These are phyloP conservation scores for Heterobasidion occidentale DNA, from an alignment of 1,284 basidiomycete genomes.

Conservation along the genomic window DNA sequence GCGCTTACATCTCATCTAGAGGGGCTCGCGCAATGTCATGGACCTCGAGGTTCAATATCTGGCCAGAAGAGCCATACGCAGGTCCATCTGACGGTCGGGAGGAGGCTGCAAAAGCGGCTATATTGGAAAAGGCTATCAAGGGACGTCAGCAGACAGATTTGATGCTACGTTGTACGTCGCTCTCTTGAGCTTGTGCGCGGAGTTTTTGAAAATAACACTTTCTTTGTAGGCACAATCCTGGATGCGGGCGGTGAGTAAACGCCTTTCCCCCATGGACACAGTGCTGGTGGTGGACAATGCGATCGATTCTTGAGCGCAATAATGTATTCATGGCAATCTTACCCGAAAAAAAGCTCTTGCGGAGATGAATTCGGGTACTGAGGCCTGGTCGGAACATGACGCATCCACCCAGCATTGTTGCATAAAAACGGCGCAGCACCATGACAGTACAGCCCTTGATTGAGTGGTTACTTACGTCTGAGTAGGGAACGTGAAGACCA, in stretches of 20 bases:
- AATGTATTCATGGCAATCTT: too few relatives aligned
- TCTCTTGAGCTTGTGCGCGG: neutral
- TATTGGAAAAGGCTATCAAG: constrained; percentile 76
- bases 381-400: neutral
- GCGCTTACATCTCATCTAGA: neutral
- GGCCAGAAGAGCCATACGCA: constrained; percentile 14
- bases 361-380: neutral
- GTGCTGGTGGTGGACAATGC: neutral
- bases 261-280: neutral
- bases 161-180: constrained; percentile 69
- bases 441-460: neutral
- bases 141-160: constrained; percentile 74
- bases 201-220: constrained; percentile 3
- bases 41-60: constrained; percentile 18
- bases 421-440: neutral
- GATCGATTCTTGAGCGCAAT: too few relatives aligned
- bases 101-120: constrained; percentile 59
- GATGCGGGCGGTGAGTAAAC: constrained; percentile 64
- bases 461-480: constrained; percentile 19
- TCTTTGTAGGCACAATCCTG: constrained; percentile 69
- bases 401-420: neutral
- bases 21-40: constrained; percentile 15
- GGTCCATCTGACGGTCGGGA: constrained; percentile 46
- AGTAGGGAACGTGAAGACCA: constrained; percentile 79
- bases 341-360: too few relatives aligned